phyloP scores from a whole-genome alignment of 306 rosid genomes.

The Pyrus betulifolia region DNA sequence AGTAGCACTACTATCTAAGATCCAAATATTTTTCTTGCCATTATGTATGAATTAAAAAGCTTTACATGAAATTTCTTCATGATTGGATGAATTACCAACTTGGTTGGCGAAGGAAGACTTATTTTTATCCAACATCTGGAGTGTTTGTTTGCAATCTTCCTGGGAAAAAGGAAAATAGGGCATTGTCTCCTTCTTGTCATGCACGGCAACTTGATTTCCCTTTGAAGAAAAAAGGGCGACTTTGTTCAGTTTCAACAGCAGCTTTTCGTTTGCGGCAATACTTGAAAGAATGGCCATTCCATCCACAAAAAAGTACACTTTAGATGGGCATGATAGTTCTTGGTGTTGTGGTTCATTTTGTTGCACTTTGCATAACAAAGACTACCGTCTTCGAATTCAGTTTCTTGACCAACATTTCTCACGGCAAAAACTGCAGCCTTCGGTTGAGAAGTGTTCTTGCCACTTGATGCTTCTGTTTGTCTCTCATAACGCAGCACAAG shows the following conservation, averaged over 20 bases:
- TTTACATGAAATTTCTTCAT: too few species aligned
- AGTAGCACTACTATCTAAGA: too few species aligned
- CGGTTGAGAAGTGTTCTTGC: background rate
- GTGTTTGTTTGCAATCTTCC: too few species aligned
- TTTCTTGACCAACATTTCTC: background rate
- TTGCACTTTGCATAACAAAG: background rate
- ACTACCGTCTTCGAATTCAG: background rate
- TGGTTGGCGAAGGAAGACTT: too few species aligned
- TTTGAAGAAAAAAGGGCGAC: background rate
- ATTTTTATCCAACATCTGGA: too few species aligned
- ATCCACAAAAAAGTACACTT: background rate
- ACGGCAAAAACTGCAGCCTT: background rate
- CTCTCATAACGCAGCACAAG: too few species aligned
- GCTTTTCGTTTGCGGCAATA: background rate
- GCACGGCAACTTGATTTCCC: background rate
- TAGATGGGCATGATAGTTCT: background rate
- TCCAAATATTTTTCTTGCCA: too few species aligned
- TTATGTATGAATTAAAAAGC: too few species aligned
- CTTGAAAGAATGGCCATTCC: background rate
- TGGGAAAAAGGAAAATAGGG: too few species aligned
- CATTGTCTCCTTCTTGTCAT: too few species aligned
- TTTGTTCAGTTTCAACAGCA: background rate
- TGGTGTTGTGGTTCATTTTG: too few species aligned
- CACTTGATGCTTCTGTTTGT: background rate
- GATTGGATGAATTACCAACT: too few species aligned